A percentile compares a stretch with the other conserved stretches of the same genome.
Conservation (phyloP, 257 asterid species). For the Rauvolfia tetraphylla region DNA sequence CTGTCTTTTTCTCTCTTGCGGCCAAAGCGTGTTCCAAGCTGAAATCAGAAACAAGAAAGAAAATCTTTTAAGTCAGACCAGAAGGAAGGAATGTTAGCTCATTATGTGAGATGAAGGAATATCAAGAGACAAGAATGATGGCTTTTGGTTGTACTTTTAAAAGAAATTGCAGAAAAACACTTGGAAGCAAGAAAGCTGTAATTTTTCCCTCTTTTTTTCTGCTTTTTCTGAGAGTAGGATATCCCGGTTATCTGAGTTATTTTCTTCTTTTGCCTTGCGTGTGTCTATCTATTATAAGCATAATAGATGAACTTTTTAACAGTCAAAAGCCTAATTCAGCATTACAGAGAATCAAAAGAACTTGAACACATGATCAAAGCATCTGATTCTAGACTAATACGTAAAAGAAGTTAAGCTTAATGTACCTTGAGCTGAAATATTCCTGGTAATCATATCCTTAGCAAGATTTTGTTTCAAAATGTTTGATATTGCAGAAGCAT, state of each 20-base stretch:
- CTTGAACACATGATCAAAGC: background rate
- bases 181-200: background rate
- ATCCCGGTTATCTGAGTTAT: background rate
- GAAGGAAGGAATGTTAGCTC: background rate
- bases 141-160: too few relatives aligned
- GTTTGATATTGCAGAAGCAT: conserved; percentile 77
- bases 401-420: background rate
- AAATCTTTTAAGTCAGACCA: background rate
- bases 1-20: conserved; percentile 90
- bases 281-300: background rate
- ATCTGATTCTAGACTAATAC: background rate
- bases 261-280: background rate
- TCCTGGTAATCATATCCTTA: conserved; percentile 42
- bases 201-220: background rate
- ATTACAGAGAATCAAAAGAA: background rate
- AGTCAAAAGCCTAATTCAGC: background rate
- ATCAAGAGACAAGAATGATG: background rate
- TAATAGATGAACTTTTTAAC: background rate
- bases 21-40: conserved; percentile 99
- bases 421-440: conserved; percentile 83
- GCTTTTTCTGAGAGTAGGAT: background rate
- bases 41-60: conserved; percentile 17
- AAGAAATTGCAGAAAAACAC: background rate
- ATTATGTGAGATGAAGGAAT: background rate
- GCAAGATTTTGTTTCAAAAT: conserved; percentile 46